phyloP scores from a whole-genome alignment of 1,284 basidiomycete genomes.

The Ustilago trichophora region DNA sequence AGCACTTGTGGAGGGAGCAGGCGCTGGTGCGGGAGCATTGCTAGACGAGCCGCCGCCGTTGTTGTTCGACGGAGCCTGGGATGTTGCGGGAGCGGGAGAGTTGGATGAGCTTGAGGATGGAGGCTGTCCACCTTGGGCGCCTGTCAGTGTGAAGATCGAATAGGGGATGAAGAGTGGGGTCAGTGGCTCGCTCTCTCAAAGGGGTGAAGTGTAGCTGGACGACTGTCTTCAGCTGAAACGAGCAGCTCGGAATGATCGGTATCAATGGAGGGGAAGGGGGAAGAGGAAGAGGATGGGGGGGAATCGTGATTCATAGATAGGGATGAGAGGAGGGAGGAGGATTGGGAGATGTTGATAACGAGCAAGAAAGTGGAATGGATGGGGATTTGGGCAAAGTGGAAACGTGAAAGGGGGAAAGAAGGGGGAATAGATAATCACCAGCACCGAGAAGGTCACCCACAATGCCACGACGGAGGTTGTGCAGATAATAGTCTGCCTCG shows the following conservation, averaged over 20 bases:
- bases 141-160: not conserved
- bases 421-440: constrained; percentile 42
- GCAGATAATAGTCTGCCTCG: constrained; percentile 14
- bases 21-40: too few relatives aligned
- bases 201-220: too few relatives aligned
- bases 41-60: too few relatives aligned
- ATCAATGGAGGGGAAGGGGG: not conserved
- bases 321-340: not conserved
- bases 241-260: too few relatives aligned
- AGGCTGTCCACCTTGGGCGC: constrained; percentile 15
- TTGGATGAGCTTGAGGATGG: constrained; percentile 8
- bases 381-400: not conserved
- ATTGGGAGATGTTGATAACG: not conserved
- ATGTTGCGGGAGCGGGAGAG: not conserved
- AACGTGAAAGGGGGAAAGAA: not conserved
- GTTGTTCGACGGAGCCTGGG: not conserved
- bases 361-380: not conserved
- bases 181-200: not conserved
- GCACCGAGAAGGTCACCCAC: constrained; percentile 43
- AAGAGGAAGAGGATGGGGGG: not conserved
- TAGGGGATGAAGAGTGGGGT: not conserved
- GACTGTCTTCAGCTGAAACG: too few relatives aligned
- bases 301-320: not conserved
- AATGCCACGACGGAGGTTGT: constrained; percentile 29
- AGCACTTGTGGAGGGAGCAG: too few relatives aligned